These are phyloP conservation scores for Epichloe baconii DNA, from an alignment of 2,329 filamentous ascomycete species.

Conservation along the genomic window DNA sequence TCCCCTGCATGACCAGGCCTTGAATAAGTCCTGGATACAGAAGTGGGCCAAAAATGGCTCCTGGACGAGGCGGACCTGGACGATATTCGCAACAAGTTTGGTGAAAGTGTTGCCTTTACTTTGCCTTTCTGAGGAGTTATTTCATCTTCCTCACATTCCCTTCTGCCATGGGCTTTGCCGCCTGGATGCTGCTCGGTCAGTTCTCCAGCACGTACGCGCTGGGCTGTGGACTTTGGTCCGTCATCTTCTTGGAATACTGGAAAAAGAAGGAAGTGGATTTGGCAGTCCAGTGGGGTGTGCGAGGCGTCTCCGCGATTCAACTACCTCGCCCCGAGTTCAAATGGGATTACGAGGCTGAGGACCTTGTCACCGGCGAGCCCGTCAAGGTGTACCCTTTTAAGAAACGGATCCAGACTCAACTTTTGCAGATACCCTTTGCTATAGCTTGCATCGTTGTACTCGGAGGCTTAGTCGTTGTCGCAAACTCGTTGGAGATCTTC, in stretches of 20 bases:
- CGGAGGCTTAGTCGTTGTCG: constrained; percentile 70
- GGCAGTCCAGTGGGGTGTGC: constrained; percentile 76
- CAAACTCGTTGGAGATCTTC: constrained; percentile 90
- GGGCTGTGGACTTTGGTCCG: constrained; percentile 71
- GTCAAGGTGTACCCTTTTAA: constrained; percentile 62
- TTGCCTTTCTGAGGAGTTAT: constrained; percentile 85
- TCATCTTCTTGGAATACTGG: constrained; percentile 91
- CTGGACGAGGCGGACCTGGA: constrained; percentile 55
- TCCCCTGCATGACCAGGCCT: constrained; percentile 62
- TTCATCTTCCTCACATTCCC: constrained; percentile 77
- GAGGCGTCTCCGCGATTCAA: constrained; percentile 71
- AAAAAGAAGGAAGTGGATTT: constrained; percentile 85
- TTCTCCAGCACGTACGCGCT: constrained; percentile 75
- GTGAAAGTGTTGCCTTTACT: constrained; percentile 83
- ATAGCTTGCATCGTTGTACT: constrained; percentile 57
- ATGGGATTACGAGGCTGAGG: constrained; percentile 63
- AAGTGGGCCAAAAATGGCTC: constrained; percentile 61
- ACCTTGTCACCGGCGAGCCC: constrained; percentile 71
- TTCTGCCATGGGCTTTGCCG: constrained; percentile 59
- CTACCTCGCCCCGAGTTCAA: constrained; percentile 63
- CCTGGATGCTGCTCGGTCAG: constrained; percentile 71
- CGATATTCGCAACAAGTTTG: constrained; percentile 62
- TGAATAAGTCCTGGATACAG: constrained; percentile 65
- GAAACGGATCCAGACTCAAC: constrained; percentile 63
- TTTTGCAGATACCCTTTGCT: constrained; percentile 77